Evolutionary conservation across 495 filamentous ascomycete genomes (phyloP).

Genomic region (Podospora anserina): DNA sequence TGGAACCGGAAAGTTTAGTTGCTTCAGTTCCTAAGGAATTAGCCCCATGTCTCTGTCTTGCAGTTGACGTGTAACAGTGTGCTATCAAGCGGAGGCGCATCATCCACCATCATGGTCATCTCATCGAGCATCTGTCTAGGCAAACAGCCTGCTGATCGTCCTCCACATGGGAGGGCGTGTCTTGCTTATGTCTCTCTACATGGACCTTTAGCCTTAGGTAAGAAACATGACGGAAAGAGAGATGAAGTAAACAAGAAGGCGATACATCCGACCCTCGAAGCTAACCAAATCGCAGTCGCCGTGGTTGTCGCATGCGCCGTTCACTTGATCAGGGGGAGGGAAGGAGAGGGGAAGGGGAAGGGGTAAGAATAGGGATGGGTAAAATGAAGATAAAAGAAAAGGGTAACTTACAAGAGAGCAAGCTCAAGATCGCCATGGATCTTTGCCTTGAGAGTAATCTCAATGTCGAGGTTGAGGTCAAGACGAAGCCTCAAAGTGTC

Average conservation of each 20-base stretch:
- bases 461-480: conserved; percentile 84
- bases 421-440: conserved; percentile 88
- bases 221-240: conserved; percentile 23
- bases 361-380: conserved; percentile 11
- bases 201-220: conserved; percentile 36
- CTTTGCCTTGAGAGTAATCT: conserved; percentile 88
- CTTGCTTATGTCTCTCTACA: conserved; percentile 38
- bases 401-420: conserved; percentile 63
- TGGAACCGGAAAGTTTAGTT: conserved; percentile 25
- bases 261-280: conserved; percentile 17
- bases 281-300: conserved; percentile 9
- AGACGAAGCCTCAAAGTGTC: conserved; percentile 73
- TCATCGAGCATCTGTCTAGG: neutral
- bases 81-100: neutral
- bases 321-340: neutral
- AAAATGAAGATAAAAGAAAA: conserved; percentile 16
- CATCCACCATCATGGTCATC: neutral
- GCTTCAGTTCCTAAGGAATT: conserved; percentile 42
- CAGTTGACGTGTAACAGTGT: conserved; percentile 9
- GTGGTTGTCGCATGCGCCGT: neutral
- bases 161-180: neutral
- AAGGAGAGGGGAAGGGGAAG: neutral
- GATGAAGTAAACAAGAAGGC: conserved; percentile 9
- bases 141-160: conserved; percentile 11
- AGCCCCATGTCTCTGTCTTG: conserved; percentile 24